A percentile compares a stretch with the other conserved stretches of the same genome.
Evolutionary conservation across 192 early-diverging fungal species (phyloP).

Genomic region (Backusella westeae): DNA sequence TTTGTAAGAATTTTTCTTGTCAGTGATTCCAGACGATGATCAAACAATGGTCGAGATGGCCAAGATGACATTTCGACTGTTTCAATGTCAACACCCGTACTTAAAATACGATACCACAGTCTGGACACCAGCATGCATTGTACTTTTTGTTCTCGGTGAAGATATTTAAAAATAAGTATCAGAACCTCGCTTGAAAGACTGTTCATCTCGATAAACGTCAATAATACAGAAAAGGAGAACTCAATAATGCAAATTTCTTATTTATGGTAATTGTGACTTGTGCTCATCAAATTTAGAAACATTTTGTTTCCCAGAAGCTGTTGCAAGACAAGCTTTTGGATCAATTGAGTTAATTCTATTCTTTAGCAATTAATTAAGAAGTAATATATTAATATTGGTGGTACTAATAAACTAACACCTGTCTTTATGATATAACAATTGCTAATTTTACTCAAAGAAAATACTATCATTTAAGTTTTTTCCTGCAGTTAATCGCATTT

Average conservation of each 20-base stretch:
- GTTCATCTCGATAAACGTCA: not conserved
- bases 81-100: not conserved
- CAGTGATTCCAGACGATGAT: not conserved
- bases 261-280: not conserved
- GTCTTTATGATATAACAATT: not conserved
- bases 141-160: not conserved
- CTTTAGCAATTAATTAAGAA: not conserved
- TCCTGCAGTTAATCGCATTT: not conserved
- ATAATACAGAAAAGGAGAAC: not conserved
- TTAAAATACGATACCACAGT: not conserved
- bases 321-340: not conserved
- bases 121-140: not conserved
- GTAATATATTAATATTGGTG: not conserved
- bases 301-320: not conserved
- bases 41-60: constrained; percentile 3
- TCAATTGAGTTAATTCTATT: not conserved
- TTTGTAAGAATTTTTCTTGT: not conserved
- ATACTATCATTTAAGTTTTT: not conserved
- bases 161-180: constrained; percentile 1
- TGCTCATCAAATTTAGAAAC: not conserved
- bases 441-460: not conserved
- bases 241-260: not conserved
- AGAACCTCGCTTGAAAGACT: not conserved
- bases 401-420: not conserved
- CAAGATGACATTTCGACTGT: not conserved